Percentiles rank a stretch among this genome's conserved stretches.
Conservation (phyloP, 176 grass and related monocot species). For the Eragrostis nindensis region DNA sequence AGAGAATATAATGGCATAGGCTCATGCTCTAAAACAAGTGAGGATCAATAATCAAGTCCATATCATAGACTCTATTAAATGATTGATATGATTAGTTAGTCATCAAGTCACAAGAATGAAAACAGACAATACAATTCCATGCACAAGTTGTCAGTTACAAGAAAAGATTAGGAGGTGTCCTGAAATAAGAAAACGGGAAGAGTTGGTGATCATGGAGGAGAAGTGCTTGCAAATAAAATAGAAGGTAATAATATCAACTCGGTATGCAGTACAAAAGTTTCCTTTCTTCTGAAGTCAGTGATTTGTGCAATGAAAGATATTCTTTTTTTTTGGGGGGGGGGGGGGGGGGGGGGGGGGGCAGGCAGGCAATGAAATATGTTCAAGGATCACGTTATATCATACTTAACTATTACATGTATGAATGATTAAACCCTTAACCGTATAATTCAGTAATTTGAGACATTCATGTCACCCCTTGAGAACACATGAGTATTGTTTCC, state of each 20-base stretch:
- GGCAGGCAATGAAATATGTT: constrained; percentile 5
- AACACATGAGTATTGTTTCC: not conserved
- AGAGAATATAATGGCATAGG: constrained; percentile 21
- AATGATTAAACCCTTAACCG: not conserved
- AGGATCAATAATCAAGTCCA: constrained; percentile 2
- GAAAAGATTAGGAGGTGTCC: constrained; percentile 17
- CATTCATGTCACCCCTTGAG: not conserved
- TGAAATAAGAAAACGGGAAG: constrained; percentile 17
- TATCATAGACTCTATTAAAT: constrained; percentile 34
- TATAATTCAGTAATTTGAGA: not conserved
- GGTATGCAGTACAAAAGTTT: not conserved
- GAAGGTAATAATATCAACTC: not conserved
- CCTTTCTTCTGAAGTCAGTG: not conserved
- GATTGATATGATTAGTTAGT: constrained; percentile 13
- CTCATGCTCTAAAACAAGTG: constrained; percentile 3
- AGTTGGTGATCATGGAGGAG: constrained; percentile 36
- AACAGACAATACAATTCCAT: not conserved
- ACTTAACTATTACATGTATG: no score
- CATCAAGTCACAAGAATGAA: not conserved
- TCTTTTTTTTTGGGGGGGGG: no score
- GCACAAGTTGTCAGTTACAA: not conserved
- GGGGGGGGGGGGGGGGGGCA: no score
- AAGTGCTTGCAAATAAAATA: constrained; percentile 38
- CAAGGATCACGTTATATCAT: no score
- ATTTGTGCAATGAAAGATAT: not conserved